Evolutionary conservation across 2,329 filamentous ascomycete genomes (phyloP), one percentile per base, ranked within the genome.

Genomic region (Macrophomina pseudophaseolina): DNA sequence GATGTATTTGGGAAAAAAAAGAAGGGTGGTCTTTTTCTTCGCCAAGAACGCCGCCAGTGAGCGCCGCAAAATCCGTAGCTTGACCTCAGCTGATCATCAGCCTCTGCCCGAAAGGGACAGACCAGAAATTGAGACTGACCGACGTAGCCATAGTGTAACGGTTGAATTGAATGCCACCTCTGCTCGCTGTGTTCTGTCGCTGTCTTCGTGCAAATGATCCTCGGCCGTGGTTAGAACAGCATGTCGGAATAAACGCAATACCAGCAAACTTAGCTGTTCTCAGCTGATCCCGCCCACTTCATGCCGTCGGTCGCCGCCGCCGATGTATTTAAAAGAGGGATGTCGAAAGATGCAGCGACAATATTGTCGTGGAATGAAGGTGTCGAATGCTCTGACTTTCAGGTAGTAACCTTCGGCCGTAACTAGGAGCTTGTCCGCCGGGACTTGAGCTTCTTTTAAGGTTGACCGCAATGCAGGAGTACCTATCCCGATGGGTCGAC

Each of bases 251-350:
- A 44, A 48, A 66, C 38, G 28, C 53, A 66, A 16, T 66, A 52
- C 64, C 64, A 66, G 64, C 64, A 66, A 66, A 66, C 64, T 66
- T 66, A 66, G 64, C 64, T 66, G 64, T 53, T 66, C 53, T 66
- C 64, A 66, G 64, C 64, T 52, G 64, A 52, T 49, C 53, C 28
- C 23, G 33, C 52, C 46, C 54, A 49, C 52, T 40, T 58, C 12
- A 46, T 46, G 28, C 44, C n/a, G 58, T 40, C 5, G 44, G 33
- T 11, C 32, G 38, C 32, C 32, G 42, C 58, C 58, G 58, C 32
- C 35, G n/a, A 11, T 52, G 53, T n/a, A 18, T 44, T 14, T 28
- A 51, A 59, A 54, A 56, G 23, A 48, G 8, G 59, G 16, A 44
- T 42, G 53, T 44, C 53, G 64, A 51, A 51, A 11, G 33, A 60